Base-by-base conservation (phyloP, 768 basidiomycete species). In the Leucosporidium yakuticum region DNA sequence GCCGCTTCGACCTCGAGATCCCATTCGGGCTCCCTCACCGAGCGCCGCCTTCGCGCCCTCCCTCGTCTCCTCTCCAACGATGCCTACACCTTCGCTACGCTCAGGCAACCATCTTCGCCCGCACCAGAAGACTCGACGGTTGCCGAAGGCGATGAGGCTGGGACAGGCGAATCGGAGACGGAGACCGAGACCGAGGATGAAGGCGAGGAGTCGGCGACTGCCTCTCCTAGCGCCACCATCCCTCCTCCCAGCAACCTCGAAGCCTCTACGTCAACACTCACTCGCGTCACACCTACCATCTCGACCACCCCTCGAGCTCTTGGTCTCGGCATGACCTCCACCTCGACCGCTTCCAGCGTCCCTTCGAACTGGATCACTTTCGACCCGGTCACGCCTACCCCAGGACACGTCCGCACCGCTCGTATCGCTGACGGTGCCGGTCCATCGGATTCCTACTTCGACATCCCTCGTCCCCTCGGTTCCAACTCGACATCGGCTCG, bases 91-190 rank as follows among this genome's bases (percentile, higher is more conserved):
- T 58, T 71, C 12, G 34, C 67, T 1, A 56, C 29, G 2, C 31
- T 58, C 8, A 15, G 49, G 12, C 17, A 50, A 27, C 55, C 47
- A 4, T 47, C 60, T 32, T 23, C 23, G 31, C 7, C 32, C 4
- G 20, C 23, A 25, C 34, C 61, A 5, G 47, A 21, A 34, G 62
- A 60, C 32, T 59, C 19, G 14, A 20, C 25, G 1, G 29, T n/a
- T 20, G 64, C 20, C 17, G 66, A 60, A 4, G 65, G 51, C 25
- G 62, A 79, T 70, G 79, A 80, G 69, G 76, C 80, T 68, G 79
- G 79, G 69, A 70, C 72, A 20, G 79, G 80, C 39, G 76, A 79
- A 63, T 71, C 76, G 29, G 69, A 71, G 48, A 67, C 78, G 64
- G 78, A 80, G 73, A 74, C 76, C 12, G 68, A 69, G 9, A 69